Base-by-base conservation (phyloP, 2,329 filamentous ascomycete genomes). In the Phialemonium atrogriseum region DNA sequence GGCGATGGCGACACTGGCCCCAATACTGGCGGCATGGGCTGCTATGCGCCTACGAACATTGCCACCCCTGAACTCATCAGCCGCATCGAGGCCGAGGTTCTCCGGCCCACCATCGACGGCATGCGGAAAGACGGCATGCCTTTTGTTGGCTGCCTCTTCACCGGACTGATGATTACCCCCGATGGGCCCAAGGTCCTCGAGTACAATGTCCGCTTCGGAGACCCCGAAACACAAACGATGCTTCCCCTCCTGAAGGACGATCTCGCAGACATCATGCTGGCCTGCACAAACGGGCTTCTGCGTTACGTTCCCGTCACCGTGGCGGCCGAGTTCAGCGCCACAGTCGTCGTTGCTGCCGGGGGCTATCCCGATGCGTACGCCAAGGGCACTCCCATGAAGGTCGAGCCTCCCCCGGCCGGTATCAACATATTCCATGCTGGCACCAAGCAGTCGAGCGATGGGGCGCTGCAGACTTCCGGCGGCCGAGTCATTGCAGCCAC, bases 21-120 rank as follows among this genome's bases (percentile, higher is more conserved):
- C 22, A 96, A 96, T 62, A 96, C 91, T 3, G 91, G 89, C 37
- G 91, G 91, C 24, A 96, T 96, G 91, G 91, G 91, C 31, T 94
- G 87, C 53, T 96, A 96, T 58, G 87, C 88, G 11, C 84, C 84
- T n/a, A 93, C 88, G 2, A 82, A 76, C 41, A 80, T 88, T 47
- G 79, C 81, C 18, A 82, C 80, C 0, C 73, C 77, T 31, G 75
- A 80, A 39, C 67, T 94, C n/a, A 70, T 91, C 12, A 80, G 80
- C 12, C 70, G 78, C 38, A 77, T 98, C 39, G 81, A 95, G 52
- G 68, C 70, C 34, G 83, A 82, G 20, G 81, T 95, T 33, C 72
- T 96, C n/a, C 77, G 87, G 54, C 88, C 89, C 6, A 95, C 88
- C 3, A 76, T 96, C 38, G 74, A 85, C 37, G 88, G 87, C 36